A percentile compares a stretch with the other conserved stretches of the same genome.
Conservation (phyloP, 1,284 basidiomycete genomes). For the Inonotus obliquus region DNA sequence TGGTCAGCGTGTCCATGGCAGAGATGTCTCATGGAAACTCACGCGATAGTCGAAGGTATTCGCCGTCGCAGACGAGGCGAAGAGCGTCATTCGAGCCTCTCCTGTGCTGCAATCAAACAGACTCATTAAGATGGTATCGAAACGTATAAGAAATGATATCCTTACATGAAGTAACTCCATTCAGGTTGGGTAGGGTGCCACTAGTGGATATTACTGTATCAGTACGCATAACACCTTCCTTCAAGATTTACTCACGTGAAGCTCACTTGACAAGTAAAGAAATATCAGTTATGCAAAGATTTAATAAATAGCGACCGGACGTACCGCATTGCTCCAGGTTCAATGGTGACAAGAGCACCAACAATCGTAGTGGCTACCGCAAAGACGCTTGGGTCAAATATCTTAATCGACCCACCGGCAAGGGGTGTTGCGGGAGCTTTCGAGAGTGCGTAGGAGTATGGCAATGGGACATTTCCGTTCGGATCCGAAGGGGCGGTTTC, state of each 20-base stretch:
- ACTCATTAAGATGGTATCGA: not conserved
- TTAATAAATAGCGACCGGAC: slow-evolving; percentile 13
- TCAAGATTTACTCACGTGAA: slow-evolving; percentile 40
- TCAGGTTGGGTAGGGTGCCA: slow-evolving; percentile 49
- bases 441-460: slow-evolving; percentile 50
- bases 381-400: slow-evolving; percentile 56
- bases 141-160: slow-evolving; percentile 22
- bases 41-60: slow-evolving; percentile 42
- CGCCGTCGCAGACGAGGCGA: slow-evolving; percentile 34
- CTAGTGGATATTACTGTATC: slow-evolving; percentile 25
- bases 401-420: slow-evolving; percentile 54
- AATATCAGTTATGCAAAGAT: not conserved
- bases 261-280: slow-evolving; percentile 42
- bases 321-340: slow-evolving; percentile 54
- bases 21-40: slow-evolving; percentile 6
- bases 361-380: slow-evolving; percentile 49
- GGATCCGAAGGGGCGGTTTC: slow-evolving; percentile 40
- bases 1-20: not conserved
- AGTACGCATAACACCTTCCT: not conserved
- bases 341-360: slow-evolving; percentile 52
- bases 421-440: slow-evolving; percentile 37
- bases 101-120: slow-evolving; percentile 34
- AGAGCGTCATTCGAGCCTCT: slow-evolving; percentile 41
- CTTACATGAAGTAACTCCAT: slow-evolving; percentile 30
- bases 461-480: slow-evolving; percentile 37